phyloP scores from a whole-genome alignment of 768 basidiomycete genomes.

The Lentinus tigrinus region DNA sequence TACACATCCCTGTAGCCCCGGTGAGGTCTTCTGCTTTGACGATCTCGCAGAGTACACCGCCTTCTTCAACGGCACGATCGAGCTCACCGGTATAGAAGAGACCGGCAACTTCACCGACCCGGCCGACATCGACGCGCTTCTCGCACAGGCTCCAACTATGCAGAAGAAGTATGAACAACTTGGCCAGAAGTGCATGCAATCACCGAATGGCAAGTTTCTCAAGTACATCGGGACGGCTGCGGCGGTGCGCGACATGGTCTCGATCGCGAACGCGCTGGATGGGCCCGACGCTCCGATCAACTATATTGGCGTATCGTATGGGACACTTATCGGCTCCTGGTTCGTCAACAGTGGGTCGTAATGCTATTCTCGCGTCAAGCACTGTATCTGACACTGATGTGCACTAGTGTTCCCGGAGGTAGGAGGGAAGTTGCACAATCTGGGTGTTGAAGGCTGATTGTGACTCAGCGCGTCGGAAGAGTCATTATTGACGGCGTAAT shows the following conservation, averaged over 20 bases:
- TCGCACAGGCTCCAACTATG: neutral
- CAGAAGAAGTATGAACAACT: neutral
- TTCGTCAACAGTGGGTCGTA: slow-evolving; percentile 1
- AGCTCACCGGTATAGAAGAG: neutral
- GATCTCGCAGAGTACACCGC: neutral
- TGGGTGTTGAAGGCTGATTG: too few species aligned
- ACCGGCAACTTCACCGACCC: slow-evolving; percentile 1
- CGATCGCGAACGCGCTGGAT: slow-evolving; percentile 2
- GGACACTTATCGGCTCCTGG: neutral
- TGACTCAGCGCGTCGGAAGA: neutral
- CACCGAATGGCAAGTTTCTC: neutral
- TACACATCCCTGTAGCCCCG: neutral
- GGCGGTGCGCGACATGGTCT: slow-evolving; percentile 5
- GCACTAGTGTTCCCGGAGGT: slow-evolving; percentile 10
- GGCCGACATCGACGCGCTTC: neutral
- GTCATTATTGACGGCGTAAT: slow-evolving; percentile 1
- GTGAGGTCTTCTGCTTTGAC: slow-evolving; percentile 4
- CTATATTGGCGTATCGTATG: neutral
- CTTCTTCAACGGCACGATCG: neutral
- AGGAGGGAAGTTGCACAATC: neutral
- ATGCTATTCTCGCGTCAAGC: neutral
- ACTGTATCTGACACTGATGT: neutral
- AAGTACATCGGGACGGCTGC: slow-evolving; percentile 7
- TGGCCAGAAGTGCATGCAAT: neutral
- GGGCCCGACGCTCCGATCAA: slow-evolving; percentile 4